Conservation (phyloP, 225 moss, liverwort and hornwort genomes). For the Anthoceros angustus region DNA sequence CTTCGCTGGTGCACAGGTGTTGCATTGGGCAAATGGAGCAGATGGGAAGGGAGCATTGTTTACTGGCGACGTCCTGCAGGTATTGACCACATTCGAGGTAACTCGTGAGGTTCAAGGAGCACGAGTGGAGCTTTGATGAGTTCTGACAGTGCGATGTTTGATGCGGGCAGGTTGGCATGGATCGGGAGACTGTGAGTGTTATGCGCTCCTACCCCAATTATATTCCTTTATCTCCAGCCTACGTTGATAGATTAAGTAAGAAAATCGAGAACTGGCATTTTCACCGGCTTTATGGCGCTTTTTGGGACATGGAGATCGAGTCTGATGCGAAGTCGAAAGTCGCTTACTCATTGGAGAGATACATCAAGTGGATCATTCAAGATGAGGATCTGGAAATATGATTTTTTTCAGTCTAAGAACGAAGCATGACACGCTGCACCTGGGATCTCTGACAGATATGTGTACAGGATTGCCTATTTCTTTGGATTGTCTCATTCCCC, state of each 20-base stretch:
- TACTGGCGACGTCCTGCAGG: slow-evolving; percentile 52
- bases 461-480: too few species aligned
- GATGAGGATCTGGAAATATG: slow-evolving; percentile 31
- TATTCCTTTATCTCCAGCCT: slow-evolving; percentile 51
- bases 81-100: slow-evolving; percentile 7
- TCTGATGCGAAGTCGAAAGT: slow-evolving; percentile 41
- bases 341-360: slow-evolving; percentile 48
- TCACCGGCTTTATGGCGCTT: slow-evolving; percentile 63
- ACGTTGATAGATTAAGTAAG: slow-evolving; percentile 35
- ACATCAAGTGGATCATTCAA: slow-evolving; percentile 39
- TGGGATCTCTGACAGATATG: too few species aligned
- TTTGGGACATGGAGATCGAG: slow-evolving; percentile 46
- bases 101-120: neutral
- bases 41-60: slow-evolving; percentile 58
- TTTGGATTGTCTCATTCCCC: too few species aligned
- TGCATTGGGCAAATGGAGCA: slow-evolving; percentile 57
- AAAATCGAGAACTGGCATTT: slow-evolving; percentile 37
- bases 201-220: slow-evolving; percentile 84
- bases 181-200: slow-evolving; percentile 53
- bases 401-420: neutral
- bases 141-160: neutral
- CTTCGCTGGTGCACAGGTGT: slow-evolving; percentile 60
- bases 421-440: too few species aligned
- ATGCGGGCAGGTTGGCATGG: slow-evolving; percentile 36
- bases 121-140: neutral